Evolutionary conservation across 495 filamentous ascomycete genomes (phyloP).

Genomic region (Bryoglossum gracile): DNA sequence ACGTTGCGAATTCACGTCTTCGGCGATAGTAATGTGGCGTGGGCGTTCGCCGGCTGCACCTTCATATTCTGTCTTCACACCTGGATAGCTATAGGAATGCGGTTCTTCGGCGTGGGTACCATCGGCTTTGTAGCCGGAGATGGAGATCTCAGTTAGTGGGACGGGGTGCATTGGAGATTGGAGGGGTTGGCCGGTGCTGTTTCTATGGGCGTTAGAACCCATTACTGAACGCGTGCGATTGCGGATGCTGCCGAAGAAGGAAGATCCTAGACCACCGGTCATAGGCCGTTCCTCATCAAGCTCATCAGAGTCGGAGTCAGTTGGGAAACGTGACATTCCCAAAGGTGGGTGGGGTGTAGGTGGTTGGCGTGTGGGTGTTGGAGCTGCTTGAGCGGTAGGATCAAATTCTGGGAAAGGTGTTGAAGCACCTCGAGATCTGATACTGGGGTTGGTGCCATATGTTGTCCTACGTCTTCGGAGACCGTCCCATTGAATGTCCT

Average conservation of each 20-base stretch:
- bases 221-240: constrained; percentile 44
- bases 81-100: constrained; percentile 22
- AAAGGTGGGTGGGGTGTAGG: constrained; percentile 51
- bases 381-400: constrained; percentile 29
- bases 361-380: constrained; percentile 21
- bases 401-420: constrained; percentile 27
- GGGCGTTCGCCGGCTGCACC: constrained; percentile 30
- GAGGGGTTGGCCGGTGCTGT: constrained; percentile 14
- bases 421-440: constrained; percentile 11
- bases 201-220: constrained; percentile 34
- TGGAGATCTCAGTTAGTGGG: constrained; percentile 50
- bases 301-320: constrained; percentile 48
- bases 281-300: constrained; percentile 38
- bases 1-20: constrained; percentile 16
- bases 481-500: constrained; percentile 88
- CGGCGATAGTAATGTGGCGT: constrained; percentile 34
- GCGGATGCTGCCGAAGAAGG: constrained; percentile 55
- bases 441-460: constrained; percentile 36
- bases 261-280: constrained; percentile 42
- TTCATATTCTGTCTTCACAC: constrained; percentile 32
- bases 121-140: constrained; percentile 46
- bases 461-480: constrained; percentile 76
- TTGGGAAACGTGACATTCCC: constrained; percentile 82
- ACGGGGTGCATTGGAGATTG: constrained; percentile 50
- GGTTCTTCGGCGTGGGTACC: constrained; percentile 24